These are phyloP conservation scores for Pythium folliculosum DNA, from an alignment of 352 stramenopile species.

Conservation along the genomic window DNA sequence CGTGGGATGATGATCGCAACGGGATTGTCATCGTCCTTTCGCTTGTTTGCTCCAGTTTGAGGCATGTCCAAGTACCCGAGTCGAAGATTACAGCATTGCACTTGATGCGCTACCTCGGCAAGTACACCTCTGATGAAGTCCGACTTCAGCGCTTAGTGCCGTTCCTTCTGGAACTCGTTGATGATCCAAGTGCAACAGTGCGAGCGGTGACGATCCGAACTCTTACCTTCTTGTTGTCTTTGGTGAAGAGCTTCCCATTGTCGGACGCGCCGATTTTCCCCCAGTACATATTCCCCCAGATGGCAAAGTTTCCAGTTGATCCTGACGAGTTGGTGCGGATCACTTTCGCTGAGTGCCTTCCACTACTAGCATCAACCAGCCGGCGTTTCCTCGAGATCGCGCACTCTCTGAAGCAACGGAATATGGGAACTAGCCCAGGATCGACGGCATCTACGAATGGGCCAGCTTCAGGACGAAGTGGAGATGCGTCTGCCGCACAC, in stretches of 20 bases:
- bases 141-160: slow-evolving; percentile 94
- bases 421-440: slow-evolving; percentile 24
- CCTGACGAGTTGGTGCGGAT: slow-evolving; percentile 92
- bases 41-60: slow-evolving; percentile 80
- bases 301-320: slow-evolving; percentile 43
- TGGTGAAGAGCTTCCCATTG: slow-evolving; percentile 92
- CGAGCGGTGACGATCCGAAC: slow-evolving; percentile 89
- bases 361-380: slow-evolving; percentile 91
- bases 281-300: slow-evolving; percentile 93
- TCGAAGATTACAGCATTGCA: slow-evolving; percentile 91
- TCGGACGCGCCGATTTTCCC: slow-evolving; percentile 97
- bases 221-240: slow-evolving; percentile 87
- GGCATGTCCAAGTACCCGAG: slow-evolving; percentile 82
- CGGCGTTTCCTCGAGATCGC: slow-evolving; percentile 94
- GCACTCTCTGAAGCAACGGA: slow-evolving; percentile 83
- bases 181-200: slow-evolving; percentile 91
- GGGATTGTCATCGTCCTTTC: slow-evolving; percentile 88
- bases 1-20: slow-evolving; percentile 58
- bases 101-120: slow-evolving; percentile 87
- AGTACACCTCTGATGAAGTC: slow-evolving; percentile 92
- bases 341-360: slow-evolving; percentile 94
- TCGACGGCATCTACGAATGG: slow-evolving; percentile 39
- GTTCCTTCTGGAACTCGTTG: slow-evolving; percentile 92
- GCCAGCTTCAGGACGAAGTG: slow-evolving; percentile 2
- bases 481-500: slow-evolving; percentile 31